A percentile compares a stretch with the other conserved stretches of the same genome.
Conservation (phyloP, 257 asterid genomes). For the Przewalskia tangutica region DNA sequence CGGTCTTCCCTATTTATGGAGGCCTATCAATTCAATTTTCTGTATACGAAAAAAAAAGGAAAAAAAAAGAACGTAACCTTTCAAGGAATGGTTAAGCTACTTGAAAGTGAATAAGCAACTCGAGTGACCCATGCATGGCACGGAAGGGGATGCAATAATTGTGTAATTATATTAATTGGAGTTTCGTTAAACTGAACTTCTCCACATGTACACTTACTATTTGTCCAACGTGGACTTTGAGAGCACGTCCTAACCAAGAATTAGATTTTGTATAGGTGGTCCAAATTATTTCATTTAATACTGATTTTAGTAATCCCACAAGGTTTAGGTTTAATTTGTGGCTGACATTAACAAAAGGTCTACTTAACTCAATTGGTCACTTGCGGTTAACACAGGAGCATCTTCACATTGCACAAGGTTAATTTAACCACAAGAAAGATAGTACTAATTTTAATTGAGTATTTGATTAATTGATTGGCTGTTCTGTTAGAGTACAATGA, state of each 20-base stretch:
- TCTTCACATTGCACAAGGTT: not conserved
- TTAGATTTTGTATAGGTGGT: not conserved
- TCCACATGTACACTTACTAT: not conserved
- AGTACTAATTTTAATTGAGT: too few species aligned
- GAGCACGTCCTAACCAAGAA: not conserved
- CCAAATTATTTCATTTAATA: too few species aligned
- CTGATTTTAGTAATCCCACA: not conserved
- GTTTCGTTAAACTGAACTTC: too few species aligned
- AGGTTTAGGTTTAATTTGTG: not conserved
- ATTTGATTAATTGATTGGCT: not conserved
- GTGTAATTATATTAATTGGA: not conserved
- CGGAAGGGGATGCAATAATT: not conserved
- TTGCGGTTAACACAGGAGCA: not conserved
- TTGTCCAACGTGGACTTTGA: not conserved
- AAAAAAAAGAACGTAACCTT: constrained; percentile 28
- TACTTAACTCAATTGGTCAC: not conserved
- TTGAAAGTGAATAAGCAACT: constrained; percentile 48
- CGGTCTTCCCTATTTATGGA: not conserved
- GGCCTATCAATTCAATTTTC: not conserved
- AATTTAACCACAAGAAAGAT: not conserved
- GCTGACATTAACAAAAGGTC: not conserved
- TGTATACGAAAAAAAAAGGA: not conserved
- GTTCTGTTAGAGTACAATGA: not conserved
- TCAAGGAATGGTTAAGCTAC: constrained; percentile 54
- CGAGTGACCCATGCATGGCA: constrained; percentile 40